Evolutionary conservation across 2,329 filamentous ascomycete genomes (phyloP).

Genomic region (Seiridium unicorne): DNA sequence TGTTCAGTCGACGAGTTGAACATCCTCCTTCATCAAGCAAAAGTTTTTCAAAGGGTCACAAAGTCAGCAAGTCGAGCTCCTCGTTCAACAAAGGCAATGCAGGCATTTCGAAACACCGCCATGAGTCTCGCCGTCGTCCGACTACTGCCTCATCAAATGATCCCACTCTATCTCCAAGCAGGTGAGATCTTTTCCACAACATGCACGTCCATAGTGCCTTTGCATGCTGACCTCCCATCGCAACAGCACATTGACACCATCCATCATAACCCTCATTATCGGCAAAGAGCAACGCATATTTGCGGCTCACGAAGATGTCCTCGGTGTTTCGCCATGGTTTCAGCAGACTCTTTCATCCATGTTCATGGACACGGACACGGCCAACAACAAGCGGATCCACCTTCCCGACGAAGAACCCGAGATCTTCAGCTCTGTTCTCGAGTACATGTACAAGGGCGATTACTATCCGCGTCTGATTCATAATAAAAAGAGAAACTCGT

Average conservation of each 20-base stretch:
- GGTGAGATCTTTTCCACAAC: slow-evolving; percentile 33
- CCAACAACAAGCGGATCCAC: slow-evolving; percentile 67
- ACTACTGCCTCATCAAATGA: slow-evolving; percentile 43
- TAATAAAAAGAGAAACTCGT: slow-evolving; percentile 77
- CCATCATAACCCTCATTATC: slow-evolving; percentile 78
- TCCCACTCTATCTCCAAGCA: slow-evolving; percentile 38
- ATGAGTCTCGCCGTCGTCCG: slow-evolving; percentile 49
- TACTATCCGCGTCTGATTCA: slow-evolving; percentile 83
- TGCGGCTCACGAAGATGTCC: slow-evolving; percentile 84
- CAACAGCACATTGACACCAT: slow-evolving; percentile 55
- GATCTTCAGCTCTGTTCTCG: slow-evolving; percentile 85
- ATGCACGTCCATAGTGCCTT: no score
- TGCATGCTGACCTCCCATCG: slow-evolving; percentile 10
- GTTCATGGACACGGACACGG: slow-evolving; percentile 60
- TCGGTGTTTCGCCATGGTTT: slow-evolving; percentile 79
- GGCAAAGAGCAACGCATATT: slow-evolving; percentile 84
- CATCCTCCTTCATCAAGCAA: slow-evolving; percentile 38
- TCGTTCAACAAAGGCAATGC: slow-evolving; percentile 52
- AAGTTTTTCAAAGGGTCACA: slow-evolving; percentile 54
- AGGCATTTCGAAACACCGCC: slow-evolving; percentile 53
- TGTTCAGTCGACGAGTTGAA: slow-evolving; percentile 50
- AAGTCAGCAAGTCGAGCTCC: slow-evolving; percentile 43
- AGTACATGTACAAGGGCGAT: slow-evolving; percentile 92
- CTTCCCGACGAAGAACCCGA: slow-evolving; percentile 86
- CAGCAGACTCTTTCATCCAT: slow-evolving; percentile 60